Evolutionary conservation across 176 grass and related monocot species (phyloP), one percentile per base, ranked within the genome.

Genomic region (Phoenix dactylifera): DNA sequence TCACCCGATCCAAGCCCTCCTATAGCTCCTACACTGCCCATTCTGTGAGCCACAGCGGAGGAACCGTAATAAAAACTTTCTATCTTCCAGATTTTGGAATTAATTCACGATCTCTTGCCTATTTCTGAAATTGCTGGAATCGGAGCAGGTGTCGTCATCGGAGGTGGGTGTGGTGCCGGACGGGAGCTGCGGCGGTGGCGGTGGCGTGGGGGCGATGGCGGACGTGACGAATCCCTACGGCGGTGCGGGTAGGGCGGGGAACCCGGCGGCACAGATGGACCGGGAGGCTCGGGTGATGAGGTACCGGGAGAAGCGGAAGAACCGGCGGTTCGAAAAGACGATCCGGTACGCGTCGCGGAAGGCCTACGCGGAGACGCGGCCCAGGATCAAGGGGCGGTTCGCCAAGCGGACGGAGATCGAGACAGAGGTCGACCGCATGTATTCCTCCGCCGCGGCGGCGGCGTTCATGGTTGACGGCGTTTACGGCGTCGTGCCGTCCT

Each of bases 301-400:
- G 30, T 63, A 63, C 60, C n/a, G 60, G 35, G 60, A 63, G 60
- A 63, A 63, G 60, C 32, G 60, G 60, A 63, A 63, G 60, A 49
- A 18, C 19, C 60, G 60, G 18, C 60, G 60, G 32, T 63, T 63
- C 60, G 60, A 50, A 19, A 63, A 63, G 60, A 63, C 32, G 18
- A 50, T 63, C 60, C 60, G 60, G 32, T 63, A 63, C 18, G 60
- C 60, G n/a, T 63, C 60, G 32, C 32, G 60, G 19, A 63, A 63
- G 60, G 60, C 60, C 18, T 63, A 63, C 39, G 60, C 60, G 32
- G 60, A 63, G 60, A 63, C 60, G 60, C 60, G 60, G 35, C 60
- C 60, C 18, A 30, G 60, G 30, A 50, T 63, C 35, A 63, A 63
- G 60, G 60, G 60, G 7, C 18, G 60, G 18, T 63, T 63, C 60